Conservation (phyloP, 352 stramenopile genomes). For the Pythium aquatile region DNA sequence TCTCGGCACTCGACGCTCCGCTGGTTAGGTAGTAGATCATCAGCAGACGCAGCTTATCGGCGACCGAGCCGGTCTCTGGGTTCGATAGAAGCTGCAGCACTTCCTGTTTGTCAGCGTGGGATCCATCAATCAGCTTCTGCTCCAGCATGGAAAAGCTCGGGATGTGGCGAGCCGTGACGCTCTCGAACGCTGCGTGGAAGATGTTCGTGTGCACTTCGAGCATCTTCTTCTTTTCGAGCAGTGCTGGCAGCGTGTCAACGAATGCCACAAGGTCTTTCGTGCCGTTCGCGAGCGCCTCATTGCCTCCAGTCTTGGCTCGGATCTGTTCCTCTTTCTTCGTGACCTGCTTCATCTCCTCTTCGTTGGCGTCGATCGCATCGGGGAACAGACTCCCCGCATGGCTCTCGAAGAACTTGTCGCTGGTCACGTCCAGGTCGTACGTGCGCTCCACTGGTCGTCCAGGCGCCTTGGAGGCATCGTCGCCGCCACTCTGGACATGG, state of each 20-base stretch:
- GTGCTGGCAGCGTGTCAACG: constrained; percentile 77
- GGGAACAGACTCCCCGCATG: constrained; percentile 76
- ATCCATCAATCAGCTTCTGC: constrained; percentile 85
- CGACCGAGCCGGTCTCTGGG: constrained; percentile 61
- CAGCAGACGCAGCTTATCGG: constrained; percentile 82
- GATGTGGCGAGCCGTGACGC: constrained; percentile 75
- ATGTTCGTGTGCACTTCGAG: constrained; percentile 88
- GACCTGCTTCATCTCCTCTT: constrained; percentile 87
- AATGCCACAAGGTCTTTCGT: constrained; percentile 82
- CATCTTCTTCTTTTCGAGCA: constrained; percentile 89
- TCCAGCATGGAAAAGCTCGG: constrained; percentile 84
- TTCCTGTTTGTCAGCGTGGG: constrained; percentile 63
- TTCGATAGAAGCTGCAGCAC: constrained; percentile 66
- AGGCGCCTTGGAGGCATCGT: constrained; percentile 24
- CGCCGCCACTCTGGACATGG: constrained; percentile 54
- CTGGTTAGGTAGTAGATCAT: constrained; percentile 89
- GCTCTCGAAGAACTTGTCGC: constrained; percentile 81
- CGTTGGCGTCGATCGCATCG: constrained; percentile 83
- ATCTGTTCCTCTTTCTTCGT: constrained; percentile 87
- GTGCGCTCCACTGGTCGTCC: constrained; percentile 51
- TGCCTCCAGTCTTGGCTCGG: constrained; percentile 61
- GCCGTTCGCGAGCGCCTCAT: constrained; percentile 61
- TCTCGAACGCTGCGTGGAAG: constrained; percentile 81
- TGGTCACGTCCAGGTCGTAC: constrained; percentile 82
- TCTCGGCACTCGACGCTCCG: constrained; percentile 62